Percentiles rank a stretch among this genome's conserved stretches.
phyloP scores from a whole-genome alignment of 305 asterid genomes.

The Fraxinus latifolia region DNA sequence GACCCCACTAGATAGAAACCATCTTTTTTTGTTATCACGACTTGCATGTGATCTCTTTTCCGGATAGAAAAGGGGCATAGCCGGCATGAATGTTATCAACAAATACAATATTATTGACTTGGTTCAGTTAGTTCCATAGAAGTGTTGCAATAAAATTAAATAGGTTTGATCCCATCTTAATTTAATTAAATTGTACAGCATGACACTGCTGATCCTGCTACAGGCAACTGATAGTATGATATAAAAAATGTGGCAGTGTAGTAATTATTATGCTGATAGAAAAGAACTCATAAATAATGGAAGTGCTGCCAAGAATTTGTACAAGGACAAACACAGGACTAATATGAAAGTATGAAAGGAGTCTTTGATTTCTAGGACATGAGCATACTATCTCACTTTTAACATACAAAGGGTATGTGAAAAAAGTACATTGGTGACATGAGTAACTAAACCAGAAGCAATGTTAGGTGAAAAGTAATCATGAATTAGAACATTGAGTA shows the following conservation, averaged over 20 bases:
- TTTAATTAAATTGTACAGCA: background rate
- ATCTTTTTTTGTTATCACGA: background rate
- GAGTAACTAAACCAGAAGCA: background rate
- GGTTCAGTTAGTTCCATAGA: background rate
- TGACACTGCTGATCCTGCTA: background rate
- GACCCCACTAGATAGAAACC: background rate
- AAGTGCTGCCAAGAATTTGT: background rate
- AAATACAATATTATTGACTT: background rate
- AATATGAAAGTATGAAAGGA: no score
- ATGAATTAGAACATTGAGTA: background rate
- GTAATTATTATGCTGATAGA: background rate
- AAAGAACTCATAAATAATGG: background rate
- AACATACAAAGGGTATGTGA: background rate
- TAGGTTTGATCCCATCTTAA: background rate
- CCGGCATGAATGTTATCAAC: background rate
- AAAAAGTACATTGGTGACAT: background rate
- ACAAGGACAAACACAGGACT: background rate
- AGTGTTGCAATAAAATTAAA: background rate
- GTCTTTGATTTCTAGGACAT: no score
- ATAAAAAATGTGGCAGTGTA: background rate
- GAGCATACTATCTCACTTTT: background rate
- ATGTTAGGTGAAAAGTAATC: background rate
- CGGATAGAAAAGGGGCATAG: background rate
- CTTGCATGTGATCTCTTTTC: background rate
- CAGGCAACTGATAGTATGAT: background rate